Evolutionary conservation across 805 yeast genomes (phyloP).

Genomic region (Trichomonascus vanleenenianus): DNA sequence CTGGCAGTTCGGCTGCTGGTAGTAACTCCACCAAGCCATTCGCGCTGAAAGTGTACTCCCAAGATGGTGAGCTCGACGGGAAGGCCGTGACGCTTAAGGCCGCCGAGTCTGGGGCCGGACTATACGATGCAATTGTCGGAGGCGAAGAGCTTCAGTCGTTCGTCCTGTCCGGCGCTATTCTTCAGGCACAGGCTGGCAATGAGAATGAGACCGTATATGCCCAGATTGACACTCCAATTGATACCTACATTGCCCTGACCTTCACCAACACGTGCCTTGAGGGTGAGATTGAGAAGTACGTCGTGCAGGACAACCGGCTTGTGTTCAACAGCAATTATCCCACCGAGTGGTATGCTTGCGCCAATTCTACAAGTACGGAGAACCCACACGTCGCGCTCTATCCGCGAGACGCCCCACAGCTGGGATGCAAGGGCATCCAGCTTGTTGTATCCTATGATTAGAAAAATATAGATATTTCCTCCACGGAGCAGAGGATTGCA

Average conservation of each 20-base stretch:
- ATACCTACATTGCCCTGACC: background rate
- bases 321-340: background rate
- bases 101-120: too few species aligned
- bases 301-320: background rate
- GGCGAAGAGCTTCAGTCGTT: background rate
- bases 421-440: background rate
- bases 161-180: background rate
- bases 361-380: background rate
- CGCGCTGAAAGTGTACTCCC: too few species aligned
- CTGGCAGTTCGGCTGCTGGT: too few species aligned
- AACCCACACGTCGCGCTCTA: background rate
- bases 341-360: background rate
- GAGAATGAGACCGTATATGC: background rate
- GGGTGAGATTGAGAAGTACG: background rate
- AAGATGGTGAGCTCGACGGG: too few species aligned
- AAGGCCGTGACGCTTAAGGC: too few species aligned
- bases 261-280: background rate
- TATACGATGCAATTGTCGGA: too few species aligned
- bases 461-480: too few species aligned
- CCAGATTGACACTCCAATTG: background rate
- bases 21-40: too few species aligned
- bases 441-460: background rate
- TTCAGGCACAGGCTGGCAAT: background rate
- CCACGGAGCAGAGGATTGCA: too few species aligned
- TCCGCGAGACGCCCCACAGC: background rate